Conservation (phyloP, 768 basidiomycete genomes). For the Lyophyllum atratum region DNA sequence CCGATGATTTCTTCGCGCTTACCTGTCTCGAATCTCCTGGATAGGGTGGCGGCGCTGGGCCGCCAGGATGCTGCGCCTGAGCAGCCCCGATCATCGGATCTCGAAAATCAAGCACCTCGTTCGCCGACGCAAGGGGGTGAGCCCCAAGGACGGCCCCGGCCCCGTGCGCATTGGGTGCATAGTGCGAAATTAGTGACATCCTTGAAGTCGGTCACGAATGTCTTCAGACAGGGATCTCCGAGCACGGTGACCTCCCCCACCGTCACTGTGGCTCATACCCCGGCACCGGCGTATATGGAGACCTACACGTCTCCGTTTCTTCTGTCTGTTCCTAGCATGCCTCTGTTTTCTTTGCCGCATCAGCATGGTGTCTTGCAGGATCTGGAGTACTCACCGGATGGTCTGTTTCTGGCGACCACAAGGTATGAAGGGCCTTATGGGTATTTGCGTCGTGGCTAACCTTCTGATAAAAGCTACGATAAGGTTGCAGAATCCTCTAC, state of each 20-base stretch:
- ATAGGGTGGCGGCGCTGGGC: slow-evolving; percentile 1
- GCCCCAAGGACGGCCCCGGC: no score
- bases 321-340: slow-evolving; percentile 1
- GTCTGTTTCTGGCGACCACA: slow-evolving; percentile 11
- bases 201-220: background rate
- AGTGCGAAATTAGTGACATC: background rate
- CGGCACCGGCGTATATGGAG: background rate
- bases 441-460: background rate
- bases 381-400: slow-evolving; percentile 16
- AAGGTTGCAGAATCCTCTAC: background rate
- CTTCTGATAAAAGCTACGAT: slow-evolving; percentile 7
- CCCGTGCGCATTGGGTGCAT: background rate
- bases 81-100: background rate
- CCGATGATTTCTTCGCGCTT: background rate
- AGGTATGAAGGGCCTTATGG: background rate
- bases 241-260: background rate
- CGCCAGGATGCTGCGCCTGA: background rate
- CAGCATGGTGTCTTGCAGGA: slow-evolving; percentile 10
- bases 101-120: background rate
- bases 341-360: background rate
- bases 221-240: background rate
- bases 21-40: slow-evolving; percentile 1
- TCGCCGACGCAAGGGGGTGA: no score
- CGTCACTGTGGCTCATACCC: background rate
- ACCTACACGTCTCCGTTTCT: background rate